Conservation (phyloP, 768 basidiomycete species). For the Collybia sordida region DNA sequence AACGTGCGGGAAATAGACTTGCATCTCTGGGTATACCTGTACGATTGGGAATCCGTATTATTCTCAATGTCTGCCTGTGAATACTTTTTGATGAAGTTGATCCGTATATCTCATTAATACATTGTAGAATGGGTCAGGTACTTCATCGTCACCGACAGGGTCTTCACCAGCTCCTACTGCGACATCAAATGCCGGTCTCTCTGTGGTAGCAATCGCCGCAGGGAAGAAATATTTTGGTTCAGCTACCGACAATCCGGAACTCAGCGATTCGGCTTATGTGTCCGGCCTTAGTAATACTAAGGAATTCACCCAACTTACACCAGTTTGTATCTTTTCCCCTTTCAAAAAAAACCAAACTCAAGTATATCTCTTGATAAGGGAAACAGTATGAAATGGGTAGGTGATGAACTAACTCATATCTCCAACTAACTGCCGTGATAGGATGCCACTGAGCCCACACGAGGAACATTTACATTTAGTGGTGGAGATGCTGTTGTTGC, state of each 20-base stretch:
- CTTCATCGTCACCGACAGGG: constrained; percentile 5
- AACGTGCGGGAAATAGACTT: constrained; percentile 24
- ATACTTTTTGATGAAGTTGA: neutral
- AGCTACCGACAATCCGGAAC: constrained; percentile 49
- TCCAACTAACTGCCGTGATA: neutral
- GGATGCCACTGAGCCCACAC: no score
- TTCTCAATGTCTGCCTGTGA: constrained; percentile 41
- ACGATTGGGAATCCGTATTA: constrained; percentile 38
- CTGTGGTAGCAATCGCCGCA: constrained; percentile 50
- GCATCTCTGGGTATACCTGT: constrained; percentile 39
- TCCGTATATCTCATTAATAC: neutral
- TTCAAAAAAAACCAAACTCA: neutral
- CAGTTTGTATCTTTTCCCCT: constrained; percentile 23
- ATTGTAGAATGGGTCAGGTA: neutral
- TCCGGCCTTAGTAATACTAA: constrained; percentile 35
- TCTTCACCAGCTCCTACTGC: constrained; percentile 13
- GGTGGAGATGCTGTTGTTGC: no score
- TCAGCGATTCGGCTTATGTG: constrained; percentile 41
- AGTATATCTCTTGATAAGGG: constrained; percentile 17
- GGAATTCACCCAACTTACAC: constrained; percentile 48
- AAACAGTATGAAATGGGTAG: constrained; percentile 62
- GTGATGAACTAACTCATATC: constrained; percentile 2
- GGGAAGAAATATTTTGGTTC: constrained; percentile 51
- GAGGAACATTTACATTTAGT: no score
- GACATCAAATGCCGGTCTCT: constrained; percentile 26